Conservation (phyloP, 768 basidiomycete genomes). For the Boletus vinaceobasis region DNA sequence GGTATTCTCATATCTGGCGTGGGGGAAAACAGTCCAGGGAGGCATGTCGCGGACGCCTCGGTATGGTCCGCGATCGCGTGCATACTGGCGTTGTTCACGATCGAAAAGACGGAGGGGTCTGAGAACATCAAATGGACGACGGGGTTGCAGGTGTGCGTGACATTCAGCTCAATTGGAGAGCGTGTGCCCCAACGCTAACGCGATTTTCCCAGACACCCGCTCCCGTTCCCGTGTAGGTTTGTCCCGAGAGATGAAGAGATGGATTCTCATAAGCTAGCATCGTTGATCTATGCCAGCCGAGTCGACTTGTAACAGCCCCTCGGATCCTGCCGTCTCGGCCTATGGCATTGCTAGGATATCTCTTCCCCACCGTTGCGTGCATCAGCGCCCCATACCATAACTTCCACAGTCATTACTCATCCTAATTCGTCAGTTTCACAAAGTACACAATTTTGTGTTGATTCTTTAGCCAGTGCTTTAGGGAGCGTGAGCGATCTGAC, state of each 20-base stretch:
- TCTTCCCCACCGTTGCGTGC: neutral
- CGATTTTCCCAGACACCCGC: conserved; percentile 6
- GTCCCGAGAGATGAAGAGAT: conserved; percentile 13
- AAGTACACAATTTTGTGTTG: too few relatives aligned
- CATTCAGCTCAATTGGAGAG: neutral
- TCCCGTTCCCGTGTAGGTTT: conserved; percentile 17
- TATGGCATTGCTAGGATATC: neutral
- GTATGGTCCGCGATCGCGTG: conserved; percentile 22
- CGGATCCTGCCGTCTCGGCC: neutral
- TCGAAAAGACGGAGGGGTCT: conserved; percentile 14
- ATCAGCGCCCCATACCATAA: neutral
- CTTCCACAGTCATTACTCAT: too few relatives aligned
- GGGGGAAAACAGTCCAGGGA: conserved; percentile 12
- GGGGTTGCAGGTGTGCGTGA: conserved; percentile 12
- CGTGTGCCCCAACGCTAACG: neutral
- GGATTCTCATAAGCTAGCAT: conserved; percentile 12
- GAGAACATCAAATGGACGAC: conserved; percentile 17
- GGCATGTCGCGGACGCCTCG: conserved; percentile 19
- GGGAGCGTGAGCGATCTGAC: too few relatives aligned
- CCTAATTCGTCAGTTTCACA: too few relatives aligned
- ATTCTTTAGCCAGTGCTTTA: too few relatives aligned
- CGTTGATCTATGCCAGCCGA: conserved; percentile 8
- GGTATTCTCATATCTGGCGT: neutral
- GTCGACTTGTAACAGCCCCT: neutral
- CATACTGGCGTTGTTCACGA: conserved; percentile 16